These are phyloP conservation scores for Avena insularis DNA, from an alignment of 176 grass and related monocot genomes.

Conservation along the genomic window DNA sequence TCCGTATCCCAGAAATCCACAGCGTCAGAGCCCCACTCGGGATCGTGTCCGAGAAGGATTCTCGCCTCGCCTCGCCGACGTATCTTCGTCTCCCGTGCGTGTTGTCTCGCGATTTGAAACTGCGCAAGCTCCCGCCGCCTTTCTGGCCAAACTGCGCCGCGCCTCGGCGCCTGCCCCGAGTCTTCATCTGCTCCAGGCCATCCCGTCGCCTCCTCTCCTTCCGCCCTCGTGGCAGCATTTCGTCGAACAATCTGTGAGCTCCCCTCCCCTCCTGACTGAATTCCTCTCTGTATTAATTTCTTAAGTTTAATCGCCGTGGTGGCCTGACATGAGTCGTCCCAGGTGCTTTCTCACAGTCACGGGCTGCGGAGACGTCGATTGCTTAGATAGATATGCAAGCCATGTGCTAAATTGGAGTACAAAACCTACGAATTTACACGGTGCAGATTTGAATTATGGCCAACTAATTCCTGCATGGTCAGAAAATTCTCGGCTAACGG, in stretches of 20 bases:
- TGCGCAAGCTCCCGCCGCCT: neutral
- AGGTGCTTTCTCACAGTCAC: neutral
- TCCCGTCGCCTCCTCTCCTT: neutral
- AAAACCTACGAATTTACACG: neutral
- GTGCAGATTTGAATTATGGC: neutral
- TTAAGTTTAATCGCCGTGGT: neutral
- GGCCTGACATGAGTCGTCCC: neutral
- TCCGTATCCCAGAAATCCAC: neutral
- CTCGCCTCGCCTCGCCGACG: neutral
- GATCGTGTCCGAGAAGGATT: neutral
- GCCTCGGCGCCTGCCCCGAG: neutral
- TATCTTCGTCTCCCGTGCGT: neutral
- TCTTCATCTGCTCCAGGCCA: neutral
- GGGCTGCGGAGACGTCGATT: neutral
- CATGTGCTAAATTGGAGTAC: neutral
- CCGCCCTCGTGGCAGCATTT: neutral
- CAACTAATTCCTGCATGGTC: neutral
- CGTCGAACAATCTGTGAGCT: constrained; percentile 16
- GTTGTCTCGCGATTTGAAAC: neutral
- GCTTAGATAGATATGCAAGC: too few species aligned
- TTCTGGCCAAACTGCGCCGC: neutral
- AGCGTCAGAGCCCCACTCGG: neutral
- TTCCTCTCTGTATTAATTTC: neutral
- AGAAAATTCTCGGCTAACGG: neutral
- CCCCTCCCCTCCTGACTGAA: neutral